These are phyloP conservation scores for Curvularia lunata DNA, from an alignment of 2,329 filamentous ascomycete species.

Conservation along the genomic window DNA sequence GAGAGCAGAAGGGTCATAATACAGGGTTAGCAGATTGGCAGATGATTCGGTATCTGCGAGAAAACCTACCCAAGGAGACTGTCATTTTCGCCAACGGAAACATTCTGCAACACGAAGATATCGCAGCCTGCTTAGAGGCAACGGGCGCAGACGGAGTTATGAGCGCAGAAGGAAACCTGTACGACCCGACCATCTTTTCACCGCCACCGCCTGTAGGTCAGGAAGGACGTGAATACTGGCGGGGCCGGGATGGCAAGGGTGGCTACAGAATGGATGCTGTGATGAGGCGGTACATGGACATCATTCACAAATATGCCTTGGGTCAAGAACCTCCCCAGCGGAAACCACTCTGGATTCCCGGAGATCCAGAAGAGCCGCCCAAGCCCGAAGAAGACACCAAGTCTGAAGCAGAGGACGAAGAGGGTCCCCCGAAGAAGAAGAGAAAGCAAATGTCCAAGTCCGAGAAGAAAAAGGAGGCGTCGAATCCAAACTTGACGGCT, in stretches of 20 bases:
- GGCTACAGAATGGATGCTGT: conserved; percentile 91
- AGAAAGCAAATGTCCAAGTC: conserved; percentile 48
- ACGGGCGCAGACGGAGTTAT: conserved; percentile 94
- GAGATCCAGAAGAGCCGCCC: conserved; percentile 51
- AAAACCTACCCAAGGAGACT: conserved; percentile 82
- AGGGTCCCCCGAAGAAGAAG: conserved; percentile 47
- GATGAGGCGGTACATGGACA: conserved; percentile 86
- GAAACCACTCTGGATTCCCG: conserved; percentile 74
- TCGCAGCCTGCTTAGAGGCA: conserved; percentile 76
- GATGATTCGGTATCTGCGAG: conserved; percentile 80
- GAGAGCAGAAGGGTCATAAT: conserved; percentile 95
- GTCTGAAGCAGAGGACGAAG: conserved; percentile 26
- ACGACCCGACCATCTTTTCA: conserved; percentile 87
- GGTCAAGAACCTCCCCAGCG: conserved; percentile 69
- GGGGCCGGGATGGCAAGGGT: conserved; percentile 75
- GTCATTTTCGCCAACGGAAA: conserved; percentile 98
- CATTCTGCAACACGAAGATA: conserved; percentile 78
- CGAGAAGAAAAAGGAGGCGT: conserved; percentile 57
- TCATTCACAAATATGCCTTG: conserved; percentile 80
- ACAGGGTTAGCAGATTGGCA: conserved; percentile 93
- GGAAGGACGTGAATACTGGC: conserved; percentile 82
- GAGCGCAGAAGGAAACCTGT: conserved; percentile 94
- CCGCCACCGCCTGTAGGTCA: conserved; percentile 66
- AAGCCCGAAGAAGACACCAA: conserved; percentile 39
- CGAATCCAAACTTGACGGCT: conserved; percentile 71